phyloP scores from a whole-genome alignment of 2,329 filamentous ascomycete genomes.

The Corynespora cassiicola region DNA sequence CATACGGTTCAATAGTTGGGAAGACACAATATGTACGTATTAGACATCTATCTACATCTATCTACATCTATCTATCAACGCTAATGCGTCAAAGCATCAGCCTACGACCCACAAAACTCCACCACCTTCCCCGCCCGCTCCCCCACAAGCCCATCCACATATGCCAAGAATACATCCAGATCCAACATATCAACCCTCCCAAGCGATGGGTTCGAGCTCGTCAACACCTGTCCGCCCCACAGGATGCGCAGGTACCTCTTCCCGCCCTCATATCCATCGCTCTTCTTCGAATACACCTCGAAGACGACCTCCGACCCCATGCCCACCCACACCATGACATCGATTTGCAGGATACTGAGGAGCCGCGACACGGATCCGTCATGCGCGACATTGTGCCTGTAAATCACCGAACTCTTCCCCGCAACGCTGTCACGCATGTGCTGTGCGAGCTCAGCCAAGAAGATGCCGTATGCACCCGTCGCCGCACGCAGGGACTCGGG shows the following conservation, averaged over 20 bases:
- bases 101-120: conserved; percentile 38
- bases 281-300: conserved; percentile 63
- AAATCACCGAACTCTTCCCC: conserved; percentile 51
- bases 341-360: conserved; percentile 73
- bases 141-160: conserved; percentile 76
- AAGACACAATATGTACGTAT: no score
- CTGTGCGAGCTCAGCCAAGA: conserved; percentile 72
- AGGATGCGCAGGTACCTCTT: conserved; percentile 68
- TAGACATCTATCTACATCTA: no score
- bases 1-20: no score
- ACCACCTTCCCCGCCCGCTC: conserved; percentile 50
- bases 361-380: conserved; percentile 75
- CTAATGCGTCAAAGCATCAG: no score
- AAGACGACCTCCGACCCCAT: conserved; percentile 83
- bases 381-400: conserved; percentile 81
- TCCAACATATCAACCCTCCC: conserved; percentile 75
- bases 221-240: conserved; percentile 71
- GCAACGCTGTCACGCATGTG: conserved; percentile 62
- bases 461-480: conserved; percentile 71
- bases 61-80: no score
- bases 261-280: conserved; percentile 11
- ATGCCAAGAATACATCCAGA: conserved; percentile 67
- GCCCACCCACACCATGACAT: conserved; percentile 82
- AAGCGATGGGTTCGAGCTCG: conserved; percentile 72
- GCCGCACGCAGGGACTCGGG: conserved; percentile 68